These are phyloP conservation scores for Leccinum insolens DNA, from an alignment of 1,284 basidiomycete genomes.

Conservation along the genomic window DNA sequence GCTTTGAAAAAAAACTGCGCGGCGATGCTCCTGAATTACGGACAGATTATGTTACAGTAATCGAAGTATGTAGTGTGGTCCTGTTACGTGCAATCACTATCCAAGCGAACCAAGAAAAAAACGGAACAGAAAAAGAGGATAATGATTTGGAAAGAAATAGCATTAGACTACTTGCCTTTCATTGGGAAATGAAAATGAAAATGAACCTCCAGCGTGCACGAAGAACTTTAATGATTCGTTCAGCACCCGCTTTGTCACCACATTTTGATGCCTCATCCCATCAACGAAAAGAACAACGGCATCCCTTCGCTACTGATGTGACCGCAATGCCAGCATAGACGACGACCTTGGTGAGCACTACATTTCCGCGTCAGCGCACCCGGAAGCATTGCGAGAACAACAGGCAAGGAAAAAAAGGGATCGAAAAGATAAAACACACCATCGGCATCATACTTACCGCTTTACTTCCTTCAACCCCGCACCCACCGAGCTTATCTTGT, in stretches of 20 bases:
- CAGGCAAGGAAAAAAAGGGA: not conserved
- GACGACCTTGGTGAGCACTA: constrained; percentile 89
- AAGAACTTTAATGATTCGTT: not conserved
- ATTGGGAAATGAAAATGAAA: not conserved
- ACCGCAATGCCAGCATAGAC: constrained; percentile 88
- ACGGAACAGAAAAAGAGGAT: not conserved
- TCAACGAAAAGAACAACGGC: constrained; percentile 68
- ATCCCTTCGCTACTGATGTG: constrained; percentile 59
- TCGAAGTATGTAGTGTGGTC: not conserved
- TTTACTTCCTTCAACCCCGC: constrained; percentile 36
- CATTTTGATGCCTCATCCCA: constrained; percentile 64
- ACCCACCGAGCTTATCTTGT: constrained; percentile 32
- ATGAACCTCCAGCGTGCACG: not conserved
- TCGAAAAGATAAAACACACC: constrained; percentile 49
- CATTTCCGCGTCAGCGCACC: constrained; percentile 2
- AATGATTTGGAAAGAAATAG: not conserved
- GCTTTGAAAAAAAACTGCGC: too few species aligned
- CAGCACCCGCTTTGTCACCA: constrained; percentile 19
- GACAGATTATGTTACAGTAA: not conserved
- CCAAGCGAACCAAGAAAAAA: not conserved
- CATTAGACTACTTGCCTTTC: not conserved
- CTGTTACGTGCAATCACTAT: not conserved
- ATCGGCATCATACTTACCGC: constrained; percentile 79
- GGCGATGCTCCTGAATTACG: not conserved
- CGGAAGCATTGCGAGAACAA: not conserved